Percentiles rank a stretch among this genome's conserved stretches.
Evolutionary conservation across 768 basidiomycete genomes (phyloP).

Genomic region (Boletus tylopilopsis): DNA sequence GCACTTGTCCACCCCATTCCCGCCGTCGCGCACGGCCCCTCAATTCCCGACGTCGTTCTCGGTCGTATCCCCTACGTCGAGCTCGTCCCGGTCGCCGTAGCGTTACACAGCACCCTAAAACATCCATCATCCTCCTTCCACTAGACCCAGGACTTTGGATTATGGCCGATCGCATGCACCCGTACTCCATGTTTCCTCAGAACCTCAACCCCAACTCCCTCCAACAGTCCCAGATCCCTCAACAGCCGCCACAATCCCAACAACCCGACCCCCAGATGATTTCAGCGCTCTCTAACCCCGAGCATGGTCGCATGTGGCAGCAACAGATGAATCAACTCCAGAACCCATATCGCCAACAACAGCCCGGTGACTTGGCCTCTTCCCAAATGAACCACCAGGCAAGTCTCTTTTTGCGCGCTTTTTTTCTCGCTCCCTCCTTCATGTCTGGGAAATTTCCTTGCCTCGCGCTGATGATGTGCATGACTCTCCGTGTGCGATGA

Average conservation of each 20-base stretch:
- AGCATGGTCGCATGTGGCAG: slow-evolving; percentile 56
- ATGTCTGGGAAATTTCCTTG: slow-evolving; percentile 15
- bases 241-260: slow-evolving; percentile 44
- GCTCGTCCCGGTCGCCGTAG: slow-evolving; percentile 24
- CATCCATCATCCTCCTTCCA: slow-evolving; percentile 27
- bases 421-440: slow-evolving; percentile 10
- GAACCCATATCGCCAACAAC: slow-evolving; percentile 41
- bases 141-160: slow-evolving; percentile 31
- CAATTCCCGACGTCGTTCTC: slow-evolving; percentile 25
- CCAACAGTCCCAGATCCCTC: slow-evolving; percentile 39
- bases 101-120: slow-evolving; percentile 26
- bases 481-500: slow-evolving; percentile 11
- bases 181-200: slow-evolving; percentile 51
- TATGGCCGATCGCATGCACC: slow-evolving; percentile 62
- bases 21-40: slow-evolving; percentile 45
- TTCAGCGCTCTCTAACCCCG: slow-evolving; percentile 44
- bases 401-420: slow-evolving; percentile 25
- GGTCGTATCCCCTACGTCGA: slow-evolving; percentile 20
- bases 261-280: slow-evolving; percentile 37
- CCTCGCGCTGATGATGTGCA: slow-evolving; percentile 12
- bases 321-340: slow-evolving; percentile 50
- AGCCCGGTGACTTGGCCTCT: slow-evolving; percentile 37
- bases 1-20: slow-evolving; percentile 35
- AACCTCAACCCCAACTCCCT: slow-evolving; percentile 45
- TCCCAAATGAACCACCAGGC: slow-evolving; percentile 46